Percentiles rank a stretch among this genome's conserved stretches.
These are phyloP conservation scores for Naganishia sp. DNA, from an alignment of 1,284 basidiomycete species.

Conservation along the genomic window DNA sequence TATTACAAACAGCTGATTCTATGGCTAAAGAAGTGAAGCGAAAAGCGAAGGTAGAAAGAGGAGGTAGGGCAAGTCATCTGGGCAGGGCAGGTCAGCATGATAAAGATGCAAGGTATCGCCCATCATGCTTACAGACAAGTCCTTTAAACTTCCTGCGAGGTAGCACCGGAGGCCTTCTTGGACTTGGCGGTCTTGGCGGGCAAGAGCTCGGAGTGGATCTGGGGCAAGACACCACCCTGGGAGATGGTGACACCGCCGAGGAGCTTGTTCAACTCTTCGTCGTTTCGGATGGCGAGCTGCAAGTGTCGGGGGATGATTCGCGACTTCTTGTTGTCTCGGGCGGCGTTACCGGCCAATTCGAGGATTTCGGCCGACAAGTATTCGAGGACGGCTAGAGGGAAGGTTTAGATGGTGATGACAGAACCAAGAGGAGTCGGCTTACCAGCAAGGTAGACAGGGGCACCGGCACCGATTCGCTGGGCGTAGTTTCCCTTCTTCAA, in stretches of 20 bases:
- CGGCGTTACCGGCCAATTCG: constrained; percentile 81
- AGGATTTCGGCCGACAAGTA: constrained; percentile 85
- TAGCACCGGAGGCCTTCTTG: constrained; percentile 42
- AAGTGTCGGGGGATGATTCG: constrained; percentile 89
- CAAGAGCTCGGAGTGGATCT: constrained; percentile 67
- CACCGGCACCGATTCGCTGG: constrained; percentile 60
- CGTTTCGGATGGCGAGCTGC: constrained; percentile 85
- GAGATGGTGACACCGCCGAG: constrained; percentile 82
- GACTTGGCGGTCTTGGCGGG: constrained; percentile 65
- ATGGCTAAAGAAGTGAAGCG: constrained; percentile 4
- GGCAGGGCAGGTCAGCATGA: neutral
- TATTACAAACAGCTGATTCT: constrained; percentile 23
- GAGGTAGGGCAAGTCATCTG: neutral
- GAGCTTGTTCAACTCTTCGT: constrained; percentile 64
- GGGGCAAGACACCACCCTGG: constrained; percentile 85
- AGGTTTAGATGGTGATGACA: neutral
- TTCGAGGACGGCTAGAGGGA: constrained; percentile 62
- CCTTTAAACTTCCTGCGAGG: constrained; percentile 23
- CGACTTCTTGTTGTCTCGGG: constrained; percentile 64
- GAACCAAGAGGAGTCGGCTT: constrained; percentile 32
- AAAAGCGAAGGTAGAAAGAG: constrained; percentile 25
- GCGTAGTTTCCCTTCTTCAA: constrained; percentile 83
- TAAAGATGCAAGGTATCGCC: neutral
- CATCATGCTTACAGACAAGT: neutral
- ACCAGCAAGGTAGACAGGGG: constrained; percentile 75